Evolutionary conservation across 2,329 filamentous ascomycete genomes (phyloP), one percentile per base, ranked within the genome.

Genomic region (Penicillium vulpinum): DNA sequence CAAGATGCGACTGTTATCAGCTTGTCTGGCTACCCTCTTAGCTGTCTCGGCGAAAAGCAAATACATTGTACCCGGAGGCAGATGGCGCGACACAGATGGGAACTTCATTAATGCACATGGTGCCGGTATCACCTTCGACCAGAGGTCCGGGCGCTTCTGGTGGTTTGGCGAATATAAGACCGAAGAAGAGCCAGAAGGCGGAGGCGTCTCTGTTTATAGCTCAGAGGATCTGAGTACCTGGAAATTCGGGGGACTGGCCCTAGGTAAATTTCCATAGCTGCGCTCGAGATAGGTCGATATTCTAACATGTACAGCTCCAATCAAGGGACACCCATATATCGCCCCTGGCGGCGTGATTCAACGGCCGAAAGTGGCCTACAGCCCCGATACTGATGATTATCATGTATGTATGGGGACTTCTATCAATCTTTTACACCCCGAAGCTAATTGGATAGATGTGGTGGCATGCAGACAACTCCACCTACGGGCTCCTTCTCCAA

Each of bases 151-250:
- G 16, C 82, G 78, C 57, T 87, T 85, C 67, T 87, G 80, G 71
- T 81, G 80, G 77, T 87, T 86, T 54, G 85, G 85, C 35, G 85
- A 87, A 66, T 82, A 85, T 72, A 87, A 87, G 71, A 72, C 78
- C 11, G 69, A 86, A 61, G 83, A 79, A 0, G 82, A 84, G 59
- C 77, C 76, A 8, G 85, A 87, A 64, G 85, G 85, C 10, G 85
- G 83, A 0, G 85, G 85, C 18, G 72, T 87, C 0, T 81, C 82
- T 0, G 85, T 85, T 0, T 85, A 85, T 66, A 86, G 83, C 66
- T 87, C 84, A 0, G 77, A 82, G 21, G 83, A 87, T 60, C 73
- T 87, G 2, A 82, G 80, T 2, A 87, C 83, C 0, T 87, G 85
- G 85, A 74, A 80, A 21, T 77, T 70, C 40, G 82, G 85, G 57